Conservation (phyloP, 768 basidiomycete species). For the Tremella mesenterica region DNA sequence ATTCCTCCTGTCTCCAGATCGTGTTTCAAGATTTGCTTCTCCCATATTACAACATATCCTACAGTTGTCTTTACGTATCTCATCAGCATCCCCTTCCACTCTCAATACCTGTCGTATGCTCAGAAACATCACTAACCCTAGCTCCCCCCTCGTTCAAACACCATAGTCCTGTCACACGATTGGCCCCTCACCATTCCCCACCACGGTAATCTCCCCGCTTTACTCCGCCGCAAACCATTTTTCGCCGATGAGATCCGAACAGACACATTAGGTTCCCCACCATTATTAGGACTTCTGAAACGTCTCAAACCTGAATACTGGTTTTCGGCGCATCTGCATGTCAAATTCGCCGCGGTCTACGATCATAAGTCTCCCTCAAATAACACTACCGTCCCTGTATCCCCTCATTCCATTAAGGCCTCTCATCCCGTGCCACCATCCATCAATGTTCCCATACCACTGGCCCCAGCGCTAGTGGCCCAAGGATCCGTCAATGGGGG, state of each 20-base stretch:
- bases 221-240: slow-evolving; percentile 70
- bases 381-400: background rate
- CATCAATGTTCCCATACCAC: too few relatives aligned
- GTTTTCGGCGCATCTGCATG: slow-evolving; percentile 88
- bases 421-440: background rate
- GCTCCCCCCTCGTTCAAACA: slow-evolving; percentile 14
- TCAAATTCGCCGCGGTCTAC: slow-evolving; percentile 64
- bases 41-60: too few relatives aligned
- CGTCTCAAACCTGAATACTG: slow-evolving; percentile 73
- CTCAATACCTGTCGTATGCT: too few relatives aligned
- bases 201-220: slow-evolving; percentile 58
- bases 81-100: too few relatives aligned
- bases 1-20: too few relatives aligned
- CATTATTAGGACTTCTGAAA: slow-evolving; percentile 65
- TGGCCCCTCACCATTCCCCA: slow-evolving; percentile 84
- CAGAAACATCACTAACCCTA: too few relatives aligned
- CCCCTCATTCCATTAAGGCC: background rate
- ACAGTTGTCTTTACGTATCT: too few relatives aligned
- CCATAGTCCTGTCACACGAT: slow-evolving; percentile 89
- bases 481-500: too few relatives aligned
- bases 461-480: too few relatives aligned
- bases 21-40: too few relatives aligned
- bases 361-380: slow-evolving; percentile 19
- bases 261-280: slow-evolving; percentile 74
- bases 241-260: slow-evolving; percentile 60